Base-by-base conservation (phyloP, 1,284 basidiomycete species). In the Pisolithus thermaeus region DNA sequence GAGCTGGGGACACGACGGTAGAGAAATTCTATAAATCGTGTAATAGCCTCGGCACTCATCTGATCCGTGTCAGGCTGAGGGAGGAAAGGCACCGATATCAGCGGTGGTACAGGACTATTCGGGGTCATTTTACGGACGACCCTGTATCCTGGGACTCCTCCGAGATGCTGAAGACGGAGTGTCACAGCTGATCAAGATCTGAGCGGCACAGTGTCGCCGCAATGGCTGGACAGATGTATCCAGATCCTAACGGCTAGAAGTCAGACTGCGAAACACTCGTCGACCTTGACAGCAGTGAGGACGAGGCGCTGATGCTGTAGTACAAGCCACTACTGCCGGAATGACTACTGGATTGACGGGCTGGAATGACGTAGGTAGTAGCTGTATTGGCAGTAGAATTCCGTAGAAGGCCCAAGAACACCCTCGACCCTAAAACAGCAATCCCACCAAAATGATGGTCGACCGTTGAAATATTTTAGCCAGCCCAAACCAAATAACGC, bases 361-460 rank as follows among this genome's bases (percentile, higher is more conserved):
- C 4, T 37, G 14, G 36, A 18, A 11, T 18, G 36, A 37, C 36
- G 37, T 28, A 12, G 12, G 11, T 8, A 28, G 25, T 23, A 35
- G 30, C 8, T 20, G 28, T 28, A 9, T 7, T 28, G 28, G 28
- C 23, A 25, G 27, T 46, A n/a, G 63, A 65, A 65, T 22, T 47
- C 56, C 60, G 56, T 65, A 49, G 63, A 65, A 65, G 5, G 2
- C 23, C 60, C 62, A 46, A 35, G 44, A 46, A 46, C 12, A 37
- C 42, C 63, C 67, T 61, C n/a, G 42, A 56, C 47, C 63, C 62
- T 44, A 64, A 67, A 61, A 47, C 40, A 60, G 61, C 23, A 23
- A 36, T 37, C 52, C 54, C 58, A 56, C 35, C 56, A 54, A 56
- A 30, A 55, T 61, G 55, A 61, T 59, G 9, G 12, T 27, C 8